Evolutionary conservation across 768 basidiomycete species (phyloP), one percentile per base, ranked within the genome.

Genomic region (Agrocybe pediades): DNA sequence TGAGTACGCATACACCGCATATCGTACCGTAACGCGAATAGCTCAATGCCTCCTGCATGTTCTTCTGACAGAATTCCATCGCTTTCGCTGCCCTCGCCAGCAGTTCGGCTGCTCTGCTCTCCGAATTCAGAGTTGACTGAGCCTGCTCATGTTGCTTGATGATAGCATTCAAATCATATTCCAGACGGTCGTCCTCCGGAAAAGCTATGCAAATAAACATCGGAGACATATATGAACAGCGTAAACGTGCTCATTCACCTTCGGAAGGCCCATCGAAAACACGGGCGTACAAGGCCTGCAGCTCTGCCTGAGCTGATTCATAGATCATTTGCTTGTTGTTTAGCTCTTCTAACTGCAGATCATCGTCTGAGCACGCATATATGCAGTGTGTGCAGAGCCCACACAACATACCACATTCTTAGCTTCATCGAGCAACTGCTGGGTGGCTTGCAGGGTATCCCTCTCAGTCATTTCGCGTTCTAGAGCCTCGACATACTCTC

Each of bases 401-500:
- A n/a, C n/a, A n/a, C n/a, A 20, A 62, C 70, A 42, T 49, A 80
- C 79, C 54, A 69, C 72, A 26, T 46, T 43, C 41, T 66, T 65
- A 2, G 74, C 79, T 25, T 75, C 74, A 2, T 59, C 47, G 19
- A 72, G 52, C 53, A 77, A 65, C 19, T 61, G 65, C 4, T 70
- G 57, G 27, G 74, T 58, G 41, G 67, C 62, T 43, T 61, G 61
- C 36, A 62, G 66, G 26, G 64, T 68, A 29, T 73, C 70, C 57
- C 69, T 68, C 61, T 75, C 74, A 6, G 66, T 61, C 61, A 74
- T 64, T 58, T 78, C 76, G 9, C 67, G 62, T 51, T 78, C 72
- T 52, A 80, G 54, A 1, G 77, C 77, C 51, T 76, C 77, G 2
- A 78, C 68, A 53, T 76, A 80, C 56, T 78, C 76, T 46, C 79